Conservation (phyloP, 495 filamentous ascomycete genomes). For the Tuber borchii region DNA sequence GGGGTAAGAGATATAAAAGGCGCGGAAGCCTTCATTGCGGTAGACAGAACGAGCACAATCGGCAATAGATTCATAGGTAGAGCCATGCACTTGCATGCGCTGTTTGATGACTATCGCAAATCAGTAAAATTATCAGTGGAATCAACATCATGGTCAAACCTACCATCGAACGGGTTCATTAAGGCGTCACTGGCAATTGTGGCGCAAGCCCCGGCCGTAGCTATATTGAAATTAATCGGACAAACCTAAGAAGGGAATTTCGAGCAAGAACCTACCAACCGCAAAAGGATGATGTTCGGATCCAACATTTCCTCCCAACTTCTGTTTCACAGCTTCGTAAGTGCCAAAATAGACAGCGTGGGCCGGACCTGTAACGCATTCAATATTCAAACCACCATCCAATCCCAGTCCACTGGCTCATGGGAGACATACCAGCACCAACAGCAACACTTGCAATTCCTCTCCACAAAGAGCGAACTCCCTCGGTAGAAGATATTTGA, state of each 20-base stretch:
- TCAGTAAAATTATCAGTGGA: neutral
- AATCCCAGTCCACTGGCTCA: constrained; percentile 12
- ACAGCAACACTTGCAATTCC: constrained; percentile 94
- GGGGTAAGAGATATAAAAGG: constrained; percentile 98
- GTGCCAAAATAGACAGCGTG: constrained; percentile 98
- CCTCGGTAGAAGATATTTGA: constrained; percentile 83
- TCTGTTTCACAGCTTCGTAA: constrained; percentile 92
- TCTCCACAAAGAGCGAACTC: constrained; percentile 85
- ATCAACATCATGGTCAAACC: constrained; percentile 33
- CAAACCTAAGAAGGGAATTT: constrained; percentile 5
- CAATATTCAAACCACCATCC: constrained; percentile 1
- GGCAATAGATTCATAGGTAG: constrained; percentile 72
- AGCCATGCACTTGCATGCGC: constrained; percentile 96
- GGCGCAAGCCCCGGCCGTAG: constrained; percentile 83
- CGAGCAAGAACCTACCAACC: constrained; percentile 56
- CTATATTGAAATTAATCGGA: constrained; percentile 46
- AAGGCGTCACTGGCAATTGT: constrained; percentile 95
- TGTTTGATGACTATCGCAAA: constrained; percentile 81
- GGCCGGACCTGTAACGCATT: constrained; percentile 63
- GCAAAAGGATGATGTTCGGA: constrained; percentile 83
- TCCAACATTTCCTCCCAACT: constrained; percentile 84
- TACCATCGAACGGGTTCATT: constrained; percentile 99
- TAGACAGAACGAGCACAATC: constrained; percentile 86
- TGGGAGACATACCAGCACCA: constrained; percentile 67
- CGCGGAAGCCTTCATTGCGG: constrained; percentile 73